A percentile compares a stretch with the other conserved stretches of the same genome.
These are phyloP conservation scores for Arachis monticola DNA, from an alignment of 331 rosid species.

Conservation along the genomic window DNA sequence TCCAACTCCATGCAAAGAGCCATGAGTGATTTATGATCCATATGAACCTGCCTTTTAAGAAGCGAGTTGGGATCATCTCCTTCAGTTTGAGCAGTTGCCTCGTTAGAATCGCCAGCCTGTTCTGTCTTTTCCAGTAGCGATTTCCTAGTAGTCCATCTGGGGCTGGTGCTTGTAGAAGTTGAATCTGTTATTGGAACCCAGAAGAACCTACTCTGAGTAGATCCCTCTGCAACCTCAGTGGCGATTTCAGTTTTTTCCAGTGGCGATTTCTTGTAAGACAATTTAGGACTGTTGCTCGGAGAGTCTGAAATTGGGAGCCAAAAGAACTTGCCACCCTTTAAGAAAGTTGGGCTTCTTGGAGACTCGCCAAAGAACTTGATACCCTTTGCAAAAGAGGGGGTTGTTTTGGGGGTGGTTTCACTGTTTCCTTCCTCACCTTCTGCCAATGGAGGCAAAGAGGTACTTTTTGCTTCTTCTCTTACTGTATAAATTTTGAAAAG, in stretches of 20 bases:
- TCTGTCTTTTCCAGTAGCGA: slow-evolving; percentile 54
- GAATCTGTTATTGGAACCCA: slow-evolving; percentile 73
- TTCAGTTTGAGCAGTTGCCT: slow-evolving; percentile 43
- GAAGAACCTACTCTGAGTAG: slow-evolving; percentile 17
- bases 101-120: slow-evolving; percentile 50
- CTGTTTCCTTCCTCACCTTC: slow-evolving; percentile 60
- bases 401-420: slow-evolving; percentile 58
- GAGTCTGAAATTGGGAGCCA: slow-evolving; percentile 68
- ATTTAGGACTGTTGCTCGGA: slow-evolving; percentile 52
- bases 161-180: slow-evolving; percentile 64
- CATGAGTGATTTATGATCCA: slow-evolving; percentile 80
- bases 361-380: slow-evolving; percentile 58
- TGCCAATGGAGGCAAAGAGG: slow-evolving; percentile 49
- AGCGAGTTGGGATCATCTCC: slow-evolving; percentile 53
- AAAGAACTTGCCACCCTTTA: slow-evolving; percentile 58
- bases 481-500: slow-evolving; percentile 46
- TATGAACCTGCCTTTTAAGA: slow-evolving; percentile 69
- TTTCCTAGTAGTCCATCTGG: slow-evolving; percentile 62
- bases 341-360: slow-evolving; percentile 49
- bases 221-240: slow-evolving; percentile 48
- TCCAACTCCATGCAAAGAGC: slow-evolving; percentile 91
- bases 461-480: slow-evolving; percentile 59
- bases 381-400: slow-evolving; percentile 56
- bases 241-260: slow-evolving; percentile 50
- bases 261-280: slow-evolving; percentile 56